phyloP scores from a whole-genome alignment of 306 rosid species.

The Cucurbita maxima region DNA sequence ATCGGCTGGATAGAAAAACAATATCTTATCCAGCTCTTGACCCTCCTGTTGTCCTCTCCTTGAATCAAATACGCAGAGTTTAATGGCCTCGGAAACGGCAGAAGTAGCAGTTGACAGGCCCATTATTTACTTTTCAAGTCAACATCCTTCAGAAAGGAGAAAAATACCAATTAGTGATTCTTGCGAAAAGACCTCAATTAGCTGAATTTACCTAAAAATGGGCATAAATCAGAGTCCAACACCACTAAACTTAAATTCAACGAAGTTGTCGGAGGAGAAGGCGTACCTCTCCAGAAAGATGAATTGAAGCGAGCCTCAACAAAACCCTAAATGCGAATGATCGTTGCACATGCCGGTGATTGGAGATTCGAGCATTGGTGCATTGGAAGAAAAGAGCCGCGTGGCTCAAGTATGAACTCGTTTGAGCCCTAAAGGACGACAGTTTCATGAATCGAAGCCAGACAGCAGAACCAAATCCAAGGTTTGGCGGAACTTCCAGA shows the following conservation, averaged over 20 bases:
- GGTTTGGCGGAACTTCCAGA: not conserved
- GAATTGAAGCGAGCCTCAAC: not conserved
- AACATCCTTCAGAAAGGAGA: conserved; percentile 4
- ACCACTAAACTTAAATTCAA: not conserved
- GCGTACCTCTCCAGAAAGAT: not conserved
- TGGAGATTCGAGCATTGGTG: not conserved
- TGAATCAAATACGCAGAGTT: conserved; percentile 77
- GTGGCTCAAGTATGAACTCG: not conserved
- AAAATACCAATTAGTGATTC: not conserved
- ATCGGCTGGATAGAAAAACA: conserved; percentile 78
- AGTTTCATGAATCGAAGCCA: not conserved
- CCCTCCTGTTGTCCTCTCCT: conserved; percentile 93
- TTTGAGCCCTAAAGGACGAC: not conserved
- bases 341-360: not conserved
- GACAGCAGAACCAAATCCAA: not conserved
- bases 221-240: not conserved
- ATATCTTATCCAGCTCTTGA: conserved; percentile 83
- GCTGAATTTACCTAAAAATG: not conserved
- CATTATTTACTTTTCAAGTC: conserved; percentile 21
- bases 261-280: not conserved
- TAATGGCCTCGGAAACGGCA: conserved; percentile 32
- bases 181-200: not conserved
- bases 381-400: not conserved
- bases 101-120: conserved; percentile 47
- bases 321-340: not conserved